Conservation (phyloP, 345 rosid genomes). For the Chamaenerion angustifolium region DNA sequence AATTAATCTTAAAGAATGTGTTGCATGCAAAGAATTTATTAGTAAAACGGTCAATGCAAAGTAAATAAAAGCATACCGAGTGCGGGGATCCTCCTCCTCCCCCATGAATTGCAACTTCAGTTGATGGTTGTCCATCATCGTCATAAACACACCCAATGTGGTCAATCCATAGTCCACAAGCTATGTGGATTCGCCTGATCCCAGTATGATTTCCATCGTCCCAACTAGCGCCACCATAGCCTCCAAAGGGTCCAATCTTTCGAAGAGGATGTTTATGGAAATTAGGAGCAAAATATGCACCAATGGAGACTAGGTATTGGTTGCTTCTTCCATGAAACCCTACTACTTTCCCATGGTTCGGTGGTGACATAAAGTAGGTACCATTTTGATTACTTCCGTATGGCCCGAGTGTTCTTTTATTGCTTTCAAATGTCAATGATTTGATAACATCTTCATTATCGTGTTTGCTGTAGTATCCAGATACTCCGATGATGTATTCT, state of each 20-base stretch:
- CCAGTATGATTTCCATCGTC: constrained; percentile 1
- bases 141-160: neutral
- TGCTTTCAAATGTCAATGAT: constrained; percentile 1
- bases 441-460: neutral
- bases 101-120: neutral
- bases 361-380: constrained; percentile 1
- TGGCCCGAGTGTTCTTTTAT: neutral
- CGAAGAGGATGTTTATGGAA: neutral
- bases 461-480: neutral
- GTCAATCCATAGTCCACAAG: neutral
- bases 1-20: neutral
- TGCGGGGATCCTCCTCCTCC: neutral
- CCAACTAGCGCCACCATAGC: neutral
- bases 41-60: neutral
- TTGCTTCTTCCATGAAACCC: constrained; percentile 10
- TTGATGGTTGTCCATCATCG: neutral
- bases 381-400: neutral
- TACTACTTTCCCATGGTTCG: neutral
- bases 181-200: neutral
- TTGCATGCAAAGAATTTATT: neutral
- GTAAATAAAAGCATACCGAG: neutral
- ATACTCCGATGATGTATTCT: constrained; percentile 1
- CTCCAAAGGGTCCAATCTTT: constrained; percentile 2
- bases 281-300: constrained; percentile 1
- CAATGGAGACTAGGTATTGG: neutral